Conservation (phyloP, 2,329 filamentous ascomycete genomes). For the Sclerotinia glacialis region DNA sequence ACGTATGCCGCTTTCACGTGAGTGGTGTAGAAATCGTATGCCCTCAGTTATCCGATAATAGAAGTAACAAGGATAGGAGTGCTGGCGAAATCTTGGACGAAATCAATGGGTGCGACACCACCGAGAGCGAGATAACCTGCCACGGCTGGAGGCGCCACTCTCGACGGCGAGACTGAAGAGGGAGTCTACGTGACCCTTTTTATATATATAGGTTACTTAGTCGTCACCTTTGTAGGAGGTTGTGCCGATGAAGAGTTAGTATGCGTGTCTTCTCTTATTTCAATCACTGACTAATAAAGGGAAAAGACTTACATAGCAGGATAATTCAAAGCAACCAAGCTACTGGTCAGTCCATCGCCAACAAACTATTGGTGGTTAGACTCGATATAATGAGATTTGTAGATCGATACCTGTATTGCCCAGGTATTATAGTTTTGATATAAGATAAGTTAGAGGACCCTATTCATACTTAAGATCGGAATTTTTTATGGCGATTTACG, state of each 20-base stretch:
- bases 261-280: background rate
- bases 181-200: conserved; percentile 44
- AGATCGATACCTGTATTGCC: too few species aligned
- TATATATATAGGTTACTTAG: conserved; percentile 45
- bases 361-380: background rate
- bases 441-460: too few species aligned
- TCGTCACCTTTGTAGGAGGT: conserved; percentile 27
- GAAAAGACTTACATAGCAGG: conserved; percentile 40
- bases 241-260: conserved; percentile 32
- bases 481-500: too few species aligned
- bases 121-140: conserved; percentile 50
- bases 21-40: conserved; percentile 32
- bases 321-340: conserved; percentile 52
- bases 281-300: background rate
- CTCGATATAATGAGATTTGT: too few species aligned
- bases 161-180: conserved; percentile 50
- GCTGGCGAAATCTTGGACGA: conserved; percentile 27
- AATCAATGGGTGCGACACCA: conserved; percentile 47
- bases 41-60: conserved; percentile 21
- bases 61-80: conserved; percentile 32
- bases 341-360: conserved; percentile 44
- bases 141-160: conserved; percentile 37
- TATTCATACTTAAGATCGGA: too few species aligned
- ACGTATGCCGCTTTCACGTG: conserved; percentile 24
- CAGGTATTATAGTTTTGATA: too few species aligned